Evolutionary conservation across 306 rosid genomes (phyloP), one percentile per base, ranked within the genome.

Genomic region (Lablab purpureus): DNA sequence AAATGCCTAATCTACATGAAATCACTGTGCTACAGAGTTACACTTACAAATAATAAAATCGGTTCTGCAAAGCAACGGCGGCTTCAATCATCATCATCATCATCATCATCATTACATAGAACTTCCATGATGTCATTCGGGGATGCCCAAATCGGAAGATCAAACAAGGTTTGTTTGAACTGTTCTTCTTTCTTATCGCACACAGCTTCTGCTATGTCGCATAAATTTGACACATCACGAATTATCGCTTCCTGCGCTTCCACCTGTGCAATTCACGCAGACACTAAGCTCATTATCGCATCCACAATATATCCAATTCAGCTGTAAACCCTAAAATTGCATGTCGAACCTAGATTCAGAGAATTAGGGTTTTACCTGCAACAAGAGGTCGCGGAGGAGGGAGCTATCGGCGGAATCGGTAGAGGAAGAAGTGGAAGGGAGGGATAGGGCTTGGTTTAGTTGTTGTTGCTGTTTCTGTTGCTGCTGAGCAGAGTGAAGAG

Each of bases 121-220:
- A 79, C 84, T 67, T 84, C 77, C 81, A 92, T 83, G 59, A 92
- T 90, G 76, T 88, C 90, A 12, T 25, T 63, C 11, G 96, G 93
- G 5, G 93, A 85, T 45, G 84, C 86, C 96, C 97, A 89, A 34
- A 92, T 79, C 5, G 96, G 97, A 77, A 89, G 89, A 84, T 90
- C 88, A 58, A 90, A 78, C 45, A 89, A 82, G 9, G 86, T 78
- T 68, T 85, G 87, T 18, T 87, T 84, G 10, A 74, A 62, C 60
- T 82, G 88, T 67, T 89, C 83, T 83, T 92, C 90, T 45, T 86
- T 81, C 36, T 79, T 80, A 34, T 25, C 32, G 45, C 89, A 89
- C 75, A 88, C 74, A 19, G 86, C 86, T 81, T 92, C 96, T 11
- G 90, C 90, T n/a, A 85, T 69, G 67, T 90, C 90, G 10, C 97